Base-by-base conservation (phyloP, 148 eudicot genomes). In the Dysphania ambrosioides region DNA sequence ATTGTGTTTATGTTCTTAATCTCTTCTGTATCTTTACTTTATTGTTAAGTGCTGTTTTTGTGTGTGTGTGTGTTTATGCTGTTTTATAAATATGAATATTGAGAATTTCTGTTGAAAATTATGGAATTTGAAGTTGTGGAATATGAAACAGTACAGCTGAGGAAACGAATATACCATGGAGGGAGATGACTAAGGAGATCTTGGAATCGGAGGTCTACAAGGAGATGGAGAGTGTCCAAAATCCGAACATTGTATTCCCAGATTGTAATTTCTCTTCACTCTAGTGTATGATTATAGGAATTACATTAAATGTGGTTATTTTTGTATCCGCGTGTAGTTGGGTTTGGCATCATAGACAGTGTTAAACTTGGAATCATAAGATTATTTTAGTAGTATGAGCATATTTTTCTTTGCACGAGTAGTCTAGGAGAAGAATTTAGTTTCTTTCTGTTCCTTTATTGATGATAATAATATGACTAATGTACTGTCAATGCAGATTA, bases 121-220 rank as follows among this genome's bases (percentile, higher is more conserved):
- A 69, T 55, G 51, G 68, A 63, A 75, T 51, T 68, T 79, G 78
- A 79, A 71, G 72, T 76, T 75, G 72, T 80, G 79, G 68, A 75
- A 60, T 78, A 72, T 83, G 83, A 85, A 88, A 84, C 95, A 94
- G 97, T 85, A 94, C 98, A 65, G 98, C 98, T 74, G 98, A 94
- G 89, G 91, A 91, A 80, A 85, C 88, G 1, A 86, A 88, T 78
- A 88, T 94, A 65, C 98, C 97, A 5, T 94, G 98, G 98, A 79
- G 93, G 75, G 87, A 88, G 74, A 91, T 94, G 98, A 88, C 97
- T 0, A 94, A 47, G 79, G 89, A 88, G 81, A 73, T 94, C 66
- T 70, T 94, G 79, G 98, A 91, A 66, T 94, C 98, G 0, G 92
- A 91, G 78, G 98, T 94, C 60, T 94, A 94, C 77, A 84, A 87